Percentiles rank a stretch among this genome's conserved stretches.
Conservation (phyloP, 2,329 filamentous ascomycete genomes). For the Biscogniauxia sp. region DNA sequence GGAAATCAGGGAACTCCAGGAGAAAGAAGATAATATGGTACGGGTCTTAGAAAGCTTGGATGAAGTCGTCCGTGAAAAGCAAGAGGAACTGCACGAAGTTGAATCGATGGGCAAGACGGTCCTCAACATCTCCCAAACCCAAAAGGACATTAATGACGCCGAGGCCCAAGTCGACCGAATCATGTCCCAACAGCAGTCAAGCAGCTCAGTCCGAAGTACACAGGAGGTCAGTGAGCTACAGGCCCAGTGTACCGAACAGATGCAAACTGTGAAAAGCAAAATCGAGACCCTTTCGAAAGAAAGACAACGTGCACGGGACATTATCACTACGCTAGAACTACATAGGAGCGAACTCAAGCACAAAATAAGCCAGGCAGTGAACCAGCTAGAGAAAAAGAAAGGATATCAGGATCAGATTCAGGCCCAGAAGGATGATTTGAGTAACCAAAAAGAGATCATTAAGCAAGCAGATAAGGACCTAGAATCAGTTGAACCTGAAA, state of each 20-base stretch:
- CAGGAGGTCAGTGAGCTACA: slow-evolving; percentile 83
- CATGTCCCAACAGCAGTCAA: slow-evolving; percentile 70
- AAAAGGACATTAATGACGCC: slow-evolving; percentile 69
- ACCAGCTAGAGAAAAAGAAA: slow-evolving; percentile 79
- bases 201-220: slow-evolving; percentile 63
- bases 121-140: slow-evolving; percentile 68
- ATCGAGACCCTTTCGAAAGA: slow-evolving; percentile 67
- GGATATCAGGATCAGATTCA: slow-evolving; percentile 70
- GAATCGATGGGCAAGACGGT: slow-evolving; percentile 77
- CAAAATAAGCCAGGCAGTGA: slow-evolving; percentile 66
- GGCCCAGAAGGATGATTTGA: slow-evolving; percentile 66
- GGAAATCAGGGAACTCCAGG: slow-evolving; percentile 60
- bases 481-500: slow-evolving; percentile 69
- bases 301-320: slow-evolving; percentile 67
- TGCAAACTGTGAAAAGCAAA: slow-evolving; percentile 60
- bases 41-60: slow-evolving; percentile 67
- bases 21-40: slow-evolving; percentile 59
- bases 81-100: slow-evolving; percentile 66
- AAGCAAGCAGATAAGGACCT: slow-evolving; percentile 70
- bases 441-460: slow-evolving; percentile 67
- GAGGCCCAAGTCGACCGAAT: slow-evolving; percentile 73
- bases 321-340: slow-evolving; percentile 70
- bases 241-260: slow-evolving; percentile 63
- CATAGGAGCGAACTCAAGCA: slow-evolving; percentile 73
- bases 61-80: slow-evolving; percentile 59